A percentile compares a stretch with the other conserved stretches of the same genome.
Conservation (phyloP, 2,329 filamentous ascomycete species). For the Alternaria dauci region DNA sequence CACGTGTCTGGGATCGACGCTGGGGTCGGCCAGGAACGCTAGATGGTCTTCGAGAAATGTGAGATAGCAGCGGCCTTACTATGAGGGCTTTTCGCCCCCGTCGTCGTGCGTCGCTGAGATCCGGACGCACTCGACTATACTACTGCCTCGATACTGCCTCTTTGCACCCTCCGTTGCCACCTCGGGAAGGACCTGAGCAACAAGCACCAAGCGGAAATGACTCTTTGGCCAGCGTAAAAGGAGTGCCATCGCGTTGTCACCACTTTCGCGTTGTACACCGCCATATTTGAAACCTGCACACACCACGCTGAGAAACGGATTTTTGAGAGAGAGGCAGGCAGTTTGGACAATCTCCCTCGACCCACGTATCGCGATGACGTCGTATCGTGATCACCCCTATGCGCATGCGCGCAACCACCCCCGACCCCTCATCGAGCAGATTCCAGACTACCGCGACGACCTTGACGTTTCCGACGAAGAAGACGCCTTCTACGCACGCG, state of each 20-base stretch:
- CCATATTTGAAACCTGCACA: not conserved
- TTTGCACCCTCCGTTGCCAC: not conserved
- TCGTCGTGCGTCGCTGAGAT: not conserved
- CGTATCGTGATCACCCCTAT: conserved; percentile 32
- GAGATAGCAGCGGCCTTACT: conserved; percentile 12
- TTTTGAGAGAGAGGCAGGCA: not conserved
- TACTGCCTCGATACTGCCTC: not conserved
- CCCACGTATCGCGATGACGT: conserved; percentile 25
- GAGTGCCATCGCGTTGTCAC: not conserved
- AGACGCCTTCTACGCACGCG: conserved; percentile 47
- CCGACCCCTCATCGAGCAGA: conserved; percentile 43
- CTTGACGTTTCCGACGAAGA: conserved; percentile 53
- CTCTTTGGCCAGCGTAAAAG: conserved; percentile 1
- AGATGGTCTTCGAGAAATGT: conserved; percentile 13
- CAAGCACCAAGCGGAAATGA: not conserved
- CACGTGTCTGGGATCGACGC: conserved; percentile 8
- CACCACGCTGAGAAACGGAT: not conserved
- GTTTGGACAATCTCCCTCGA: not conserved
- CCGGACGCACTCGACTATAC: not conserved
- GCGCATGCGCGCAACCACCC: conserved; percentile 24
- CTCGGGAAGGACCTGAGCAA: conserved; percentile 2
- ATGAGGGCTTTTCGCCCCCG: conserved; percentile 4
- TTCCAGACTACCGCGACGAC: conserved; percentile 34
- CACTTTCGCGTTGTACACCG: not conserved
- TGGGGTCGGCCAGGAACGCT: conserved; percentile 5